Base-by-base conservation (phyloP, 352 stramenopile genomes). In the Pythium guiyangense region DNA sequence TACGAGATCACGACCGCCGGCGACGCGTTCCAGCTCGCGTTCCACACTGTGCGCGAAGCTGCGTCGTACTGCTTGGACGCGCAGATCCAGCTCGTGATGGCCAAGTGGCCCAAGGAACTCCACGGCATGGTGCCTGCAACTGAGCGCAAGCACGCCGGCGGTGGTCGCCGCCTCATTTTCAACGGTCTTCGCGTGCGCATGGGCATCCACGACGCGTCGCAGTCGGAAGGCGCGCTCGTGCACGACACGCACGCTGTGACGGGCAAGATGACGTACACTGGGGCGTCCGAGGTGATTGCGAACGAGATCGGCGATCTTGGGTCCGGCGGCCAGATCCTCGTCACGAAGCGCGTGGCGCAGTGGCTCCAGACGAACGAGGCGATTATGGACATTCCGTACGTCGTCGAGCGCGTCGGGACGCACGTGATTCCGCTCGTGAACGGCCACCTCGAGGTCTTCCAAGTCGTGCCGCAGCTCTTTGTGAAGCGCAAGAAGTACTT, bases 1-100 rank as follows among this genome's bases (percentile, higher is more conserved):
- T 91, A 91, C 59, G 81, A 91, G 64, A 90, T 91, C 49, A 91
- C 81, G 43, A 91, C 81, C 6, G 74, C 66, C 0, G 81, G 81
- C 10, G 81, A 91, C 47, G 67, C 81, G 6, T 91, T 91, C 53
- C 81, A 91, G 51, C 62, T 91, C 20, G 81, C 81, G 10, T 91
- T 91, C 60, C 78, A 91, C 65, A 67, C 39, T n/a, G 73, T 88
- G 39, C 43, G 49, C 4, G 79, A 91, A 34, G 81, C 81, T 5
- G 73, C 88, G 6, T 67, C 67, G 35, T 91, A 91, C 61, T 86
- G 74, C 34, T 49, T 91, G 0, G 75, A 87, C n/a, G 68, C 86
- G 4, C 81, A 91, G 47, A 34, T 88, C 17, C 53, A 71, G 60
- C 55, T 91, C 3, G 35, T 89, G 9, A 64, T 79, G 8, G 67